phyloP scores from a whole-genome alignment of 140 eudicot genomes.

The Flaveria floridana region DNA sequence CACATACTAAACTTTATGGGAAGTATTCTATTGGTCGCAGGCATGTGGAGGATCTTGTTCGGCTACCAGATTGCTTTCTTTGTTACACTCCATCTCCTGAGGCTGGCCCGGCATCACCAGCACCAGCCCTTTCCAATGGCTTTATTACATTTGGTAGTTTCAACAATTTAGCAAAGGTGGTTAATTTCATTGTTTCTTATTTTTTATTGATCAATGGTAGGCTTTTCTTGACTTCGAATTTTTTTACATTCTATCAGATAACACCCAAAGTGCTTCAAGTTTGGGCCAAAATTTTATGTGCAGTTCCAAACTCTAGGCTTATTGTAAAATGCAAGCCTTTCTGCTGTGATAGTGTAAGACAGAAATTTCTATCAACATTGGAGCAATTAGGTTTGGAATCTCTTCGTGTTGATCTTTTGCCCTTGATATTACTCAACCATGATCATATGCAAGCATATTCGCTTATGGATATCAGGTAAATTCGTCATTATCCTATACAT shows the following conservation, averaged over 20 bases:
- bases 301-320: constrained; percentile 92
- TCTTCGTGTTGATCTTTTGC: constrained; percentile 88
- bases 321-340: constrained; percentile 94
- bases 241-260: constrained; percentile 48
- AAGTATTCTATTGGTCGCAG: constrained; percentile 40
- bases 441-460: constrained; percentile 98
- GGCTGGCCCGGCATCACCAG: constrained; percentile 81
- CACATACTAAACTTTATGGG: constrained; percentile 6
- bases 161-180: constrained; percentile 98
- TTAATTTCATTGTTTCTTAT: background rate
- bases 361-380: constrained; percentile 71
- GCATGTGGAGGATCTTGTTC: constrained; percentile 89
- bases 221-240: constrained; percentile 21
- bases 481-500: background rate
- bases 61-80: constrained; percentile 80
- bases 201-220: background rate
- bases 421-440: constrained; percentile 83
- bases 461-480: constrained; percentile 92
- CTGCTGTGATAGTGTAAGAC: constrained; percentile 86
- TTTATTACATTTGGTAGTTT: constrained; percentile 93
- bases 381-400: constrained; percentile 94
- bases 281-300: constrained; percentile 86
- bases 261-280: constrained; percentile 93
- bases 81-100: constrained; percentile 97
- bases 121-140: constrained; percentile 93